These are phyloP conservation scores for Geum urbanum DNA, from an alignment of 306 rosid genomes.

Conservation along the genomic window DNA sequence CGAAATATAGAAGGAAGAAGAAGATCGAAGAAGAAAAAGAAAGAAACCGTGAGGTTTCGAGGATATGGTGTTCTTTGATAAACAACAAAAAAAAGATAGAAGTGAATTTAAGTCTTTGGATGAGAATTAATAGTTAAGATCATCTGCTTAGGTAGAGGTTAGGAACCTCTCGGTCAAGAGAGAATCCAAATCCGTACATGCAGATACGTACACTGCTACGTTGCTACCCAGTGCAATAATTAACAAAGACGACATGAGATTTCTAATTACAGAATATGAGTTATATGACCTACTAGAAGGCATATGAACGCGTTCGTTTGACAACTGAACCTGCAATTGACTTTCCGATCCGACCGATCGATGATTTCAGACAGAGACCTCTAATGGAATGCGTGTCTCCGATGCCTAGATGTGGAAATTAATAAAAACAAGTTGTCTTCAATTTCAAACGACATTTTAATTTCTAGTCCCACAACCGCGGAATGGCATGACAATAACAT, in stretches of 20 bases:
- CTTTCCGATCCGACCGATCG: background rate
- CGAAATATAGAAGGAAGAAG: too few relatives aligned
- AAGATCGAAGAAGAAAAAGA: too few relatives aligned
- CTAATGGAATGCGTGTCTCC: background rate
- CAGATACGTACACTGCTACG: too few relatives aligned
- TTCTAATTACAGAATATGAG: background rate
- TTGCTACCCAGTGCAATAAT: background rate
- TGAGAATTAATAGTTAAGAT: too few relatives aligned
- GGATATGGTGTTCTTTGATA: too few relatives aligned
- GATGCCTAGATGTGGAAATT: background rate
- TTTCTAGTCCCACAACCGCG: background rate
- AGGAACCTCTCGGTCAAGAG: too few relatives aligned
- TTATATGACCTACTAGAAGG: conserved; percentile 15
- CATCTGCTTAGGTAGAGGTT: too few relatives aligned
- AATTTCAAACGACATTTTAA: background rate
- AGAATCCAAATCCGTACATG: too few relatives aligned
- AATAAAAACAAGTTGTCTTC: background rate
- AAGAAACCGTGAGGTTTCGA: too few relatives aligned
- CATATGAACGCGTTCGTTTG: conserved; percentile 7
- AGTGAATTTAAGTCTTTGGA: too few relatives aligned
- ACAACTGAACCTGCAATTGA: background rate
- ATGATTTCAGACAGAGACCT: background rate
- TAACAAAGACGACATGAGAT: background rate
- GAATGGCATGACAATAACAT: background rate
- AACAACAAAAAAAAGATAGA: too few relatives aligned